These are phyloP conservation scores for Cyberlindnera subsufficiens DNA, from an alignment of 805 yeast species.

Conservation along the genomic window DNA sequence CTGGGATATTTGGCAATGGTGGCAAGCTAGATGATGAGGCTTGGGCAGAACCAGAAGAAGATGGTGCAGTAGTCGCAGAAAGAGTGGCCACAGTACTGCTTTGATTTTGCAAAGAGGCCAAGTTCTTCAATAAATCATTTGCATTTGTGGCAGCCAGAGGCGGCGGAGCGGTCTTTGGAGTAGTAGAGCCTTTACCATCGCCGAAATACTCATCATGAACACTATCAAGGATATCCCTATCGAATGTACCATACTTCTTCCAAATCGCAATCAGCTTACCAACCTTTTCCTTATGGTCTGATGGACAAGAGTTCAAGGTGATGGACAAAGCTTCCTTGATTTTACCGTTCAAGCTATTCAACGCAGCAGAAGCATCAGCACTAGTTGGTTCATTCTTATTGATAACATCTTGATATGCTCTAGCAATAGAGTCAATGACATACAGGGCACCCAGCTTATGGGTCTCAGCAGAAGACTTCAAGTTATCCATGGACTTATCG, in stretches of 20 bases:
- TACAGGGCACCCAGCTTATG: slow-evolving; percentile 90
- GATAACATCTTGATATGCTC: slow-evolving; percentile 77
- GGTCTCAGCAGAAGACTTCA: slow-evolving; percentile 66
- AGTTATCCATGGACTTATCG: slow-evolving; percentile 53
- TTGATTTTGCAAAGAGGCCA: slow-evolving; percentile 41
- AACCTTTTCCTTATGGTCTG: slow-evolving; percentile 65
- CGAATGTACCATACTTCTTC: slow-evolving; percentile 80
- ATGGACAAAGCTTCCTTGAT: slow-evolving; percentile 61
- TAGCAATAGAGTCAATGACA: slow-evolving; percentile 86
- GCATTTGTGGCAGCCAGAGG: slow-evolving; percentile 42
- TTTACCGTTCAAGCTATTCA: slow-evolving; percentile 55
- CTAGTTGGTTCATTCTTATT: slow-evolving; percentile 61
- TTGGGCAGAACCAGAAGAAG: slow-evolving; percentile 4
- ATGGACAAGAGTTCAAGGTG: slow-evolving; percentile 49
- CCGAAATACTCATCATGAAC: slow-evolving; percentile 56
- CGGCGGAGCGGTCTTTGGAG: slow-evolving; percentile 52
- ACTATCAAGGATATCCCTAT: slow-evolving; percentile 43
- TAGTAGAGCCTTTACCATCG: slow-evolving; percentile 36
- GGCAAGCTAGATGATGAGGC: slow-evolving; percentile 19
- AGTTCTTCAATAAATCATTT: slow-evolving; percentile 61
- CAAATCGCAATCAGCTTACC: slow-evolving; percentile 86
- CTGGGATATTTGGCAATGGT: slow-evolving; percentile 9
- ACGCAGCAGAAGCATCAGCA: slow-evolving; percentile 76
- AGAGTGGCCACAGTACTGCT: slow-evolving; percentile 4
- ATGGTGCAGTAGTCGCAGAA: slow-evolving; percentile 6